Evolutionary conservation across 257 asterid species (phyloP).

Genomic region (Fraxinus excelsior): DNA sequence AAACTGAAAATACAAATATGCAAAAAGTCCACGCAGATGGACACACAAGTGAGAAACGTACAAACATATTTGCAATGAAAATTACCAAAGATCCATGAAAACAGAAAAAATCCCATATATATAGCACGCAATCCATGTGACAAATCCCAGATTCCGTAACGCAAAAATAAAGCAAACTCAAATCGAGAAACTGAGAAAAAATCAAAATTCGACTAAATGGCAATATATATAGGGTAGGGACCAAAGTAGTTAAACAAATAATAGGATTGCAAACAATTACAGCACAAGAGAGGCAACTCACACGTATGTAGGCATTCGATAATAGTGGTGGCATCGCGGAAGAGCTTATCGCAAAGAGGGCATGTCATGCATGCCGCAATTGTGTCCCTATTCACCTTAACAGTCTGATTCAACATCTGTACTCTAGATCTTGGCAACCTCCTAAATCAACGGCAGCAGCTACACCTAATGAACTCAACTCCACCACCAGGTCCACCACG

Average conservation of each 20-base stretch:
- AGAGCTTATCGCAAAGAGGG: conserved; percentile 81
- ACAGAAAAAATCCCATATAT: conserved; percentile 24
- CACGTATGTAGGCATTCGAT: conserved; percentile 89
- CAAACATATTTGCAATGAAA: background rate
- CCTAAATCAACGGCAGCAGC: conserved; percentile 33
- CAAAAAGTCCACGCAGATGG: conserved; percentile 13
- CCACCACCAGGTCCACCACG: conserved; percentile 28
- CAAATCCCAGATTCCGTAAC: conserved; percentile 26
- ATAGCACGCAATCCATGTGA: conserved; percentile 22
- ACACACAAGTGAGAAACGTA: conserved; percentile 8
- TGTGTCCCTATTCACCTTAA: conserved; percentile 66
- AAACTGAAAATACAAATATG: background rate
- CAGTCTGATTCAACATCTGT: conserved; percentile 89
- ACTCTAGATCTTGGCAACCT: conserved; percentile 33
- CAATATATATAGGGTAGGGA: conserved; percentile 14
- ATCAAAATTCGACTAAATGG: conserved; percentile 3
- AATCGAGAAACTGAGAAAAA: conserved; percentile 21
- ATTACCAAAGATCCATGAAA: conserved; percentile 11
- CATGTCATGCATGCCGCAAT: conserved; percentile 98
- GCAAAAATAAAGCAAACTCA: conserved; percentile 21
- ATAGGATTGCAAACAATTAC: conserved; percentile 3
- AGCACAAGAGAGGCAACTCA: conserved; percentile 29
- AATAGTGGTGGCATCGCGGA: conserved; percentile 88
- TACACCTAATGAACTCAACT: conserved; percentile 16
- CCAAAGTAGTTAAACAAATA: conserved; percentile 10